A percentile compares a stretch with the other conserved stretches of the same genome.
phyloP scores from a whole-genome alignment of 352 stramenopile species.

The Phytophthora sp. region DNA sequence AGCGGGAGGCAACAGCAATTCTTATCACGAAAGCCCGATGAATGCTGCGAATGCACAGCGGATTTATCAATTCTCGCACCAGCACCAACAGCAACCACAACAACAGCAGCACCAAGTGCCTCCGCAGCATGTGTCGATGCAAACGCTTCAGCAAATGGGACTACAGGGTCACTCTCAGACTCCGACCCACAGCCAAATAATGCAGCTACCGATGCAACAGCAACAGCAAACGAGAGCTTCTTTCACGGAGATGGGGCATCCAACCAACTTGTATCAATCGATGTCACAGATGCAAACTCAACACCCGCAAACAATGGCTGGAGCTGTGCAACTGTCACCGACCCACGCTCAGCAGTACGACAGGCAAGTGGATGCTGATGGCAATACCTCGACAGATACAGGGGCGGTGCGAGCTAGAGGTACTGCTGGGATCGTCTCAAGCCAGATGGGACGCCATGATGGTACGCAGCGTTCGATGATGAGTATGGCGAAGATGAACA shows the following conservation, averaged over 20 bases:
- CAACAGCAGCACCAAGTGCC: slow-evolving; percentile 38
- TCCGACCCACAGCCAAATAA: slow-evolving; percentile 55
- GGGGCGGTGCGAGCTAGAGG: slow-evolving; percentile 13
- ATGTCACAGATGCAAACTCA: slow-evolving; percentile 51
- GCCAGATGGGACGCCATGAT: slow-evolving; percentile 45
- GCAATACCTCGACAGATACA: slow-evolving; percentile 17
- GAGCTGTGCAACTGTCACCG: slow-evolving; percentile 36
- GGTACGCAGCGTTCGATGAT: slow-evolving; percentile 60
- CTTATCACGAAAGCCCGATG: slow-evolving; percentile 62
- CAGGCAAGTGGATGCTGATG: slow-evolving; percentile 28
- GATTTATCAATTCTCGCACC: slow-evolving; percentile 52
- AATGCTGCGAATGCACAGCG: slow-evolving; percentile 48
- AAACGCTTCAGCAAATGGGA: slow-evolving; percentile 65
- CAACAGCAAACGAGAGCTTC: slow-evolving; percentile 46
- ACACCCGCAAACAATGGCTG: slow-evolving; percentile 36
- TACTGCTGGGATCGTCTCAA: slow-evolving; percentile 19
- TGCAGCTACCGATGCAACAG: slow-evolving; percentile 65
- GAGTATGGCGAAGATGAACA: slow-evolving; percentile 62
- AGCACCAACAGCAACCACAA: slow-evolving; percentile 48
- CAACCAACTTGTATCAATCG: slow-evolving; percentile 55
- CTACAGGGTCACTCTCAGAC: slow-evolving; percentile 46
- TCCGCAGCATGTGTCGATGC: slow-evolving; percentile 54
- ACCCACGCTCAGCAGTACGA: slow-evolving; percentile 38
- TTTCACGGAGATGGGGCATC: slow-evolving; percentile 57
- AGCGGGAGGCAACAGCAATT: slow-evolving; percentile 35